Percentiles rank a stretch among this genome's conserved stretches.
Evolutionary conservation across 2,329 filamentous ascomycete species (phyloP).

Genomic region (Raffaelea albimanens): DNA sequence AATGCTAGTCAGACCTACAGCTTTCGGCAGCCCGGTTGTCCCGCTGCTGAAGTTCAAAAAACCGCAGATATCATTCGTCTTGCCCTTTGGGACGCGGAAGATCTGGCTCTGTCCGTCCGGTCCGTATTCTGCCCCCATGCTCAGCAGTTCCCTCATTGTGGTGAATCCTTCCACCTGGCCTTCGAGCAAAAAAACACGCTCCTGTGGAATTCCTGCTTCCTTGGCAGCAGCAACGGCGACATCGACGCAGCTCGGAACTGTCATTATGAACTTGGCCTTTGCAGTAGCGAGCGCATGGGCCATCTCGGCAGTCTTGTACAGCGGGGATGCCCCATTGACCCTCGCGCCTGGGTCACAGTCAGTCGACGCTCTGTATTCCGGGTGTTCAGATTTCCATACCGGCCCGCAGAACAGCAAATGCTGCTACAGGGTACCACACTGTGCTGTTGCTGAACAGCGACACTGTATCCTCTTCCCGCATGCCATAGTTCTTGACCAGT

Average conservation of each 20-base stretch:
- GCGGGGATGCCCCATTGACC: neutral
- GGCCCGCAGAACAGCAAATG: neutral
- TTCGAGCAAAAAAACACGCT: neutral
- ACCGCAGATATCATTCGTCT: neutral
- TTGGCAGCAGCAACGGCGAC: neutral
- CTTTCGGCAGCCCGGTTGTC: neutral
- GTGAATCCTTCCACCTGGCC: neutral
- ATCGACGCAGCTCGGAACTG: neutral
- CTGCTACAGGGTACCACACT: neutral
- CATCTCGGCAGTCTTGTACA: neutral
- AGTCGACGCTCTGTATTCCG: neutral
- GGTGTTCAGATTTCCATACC: neutral
- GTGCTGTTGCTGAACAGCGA: neutral
- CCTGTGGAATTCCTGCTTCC: neutral
- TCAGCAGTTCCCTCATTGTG: neutral
- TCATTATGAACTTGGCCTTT: neutral
- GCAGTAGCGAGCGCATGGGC: neutral
- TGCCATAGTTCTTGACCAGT: neutral
- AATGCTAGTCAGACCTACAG: neutral
- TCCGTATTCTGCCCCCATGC: neutral
- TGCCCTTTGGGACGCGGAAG: neutral
- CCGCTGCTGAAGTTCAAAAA: neutral
- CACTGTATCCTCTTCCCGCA: neutral
- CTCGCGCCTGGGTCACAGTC: neutral
- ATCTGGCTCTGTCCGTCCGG: neutral